Base-by-base conservation (phyloP, 2,329 filamentous ascomycete genomes). In the Seiridium cupressi region DNA sequence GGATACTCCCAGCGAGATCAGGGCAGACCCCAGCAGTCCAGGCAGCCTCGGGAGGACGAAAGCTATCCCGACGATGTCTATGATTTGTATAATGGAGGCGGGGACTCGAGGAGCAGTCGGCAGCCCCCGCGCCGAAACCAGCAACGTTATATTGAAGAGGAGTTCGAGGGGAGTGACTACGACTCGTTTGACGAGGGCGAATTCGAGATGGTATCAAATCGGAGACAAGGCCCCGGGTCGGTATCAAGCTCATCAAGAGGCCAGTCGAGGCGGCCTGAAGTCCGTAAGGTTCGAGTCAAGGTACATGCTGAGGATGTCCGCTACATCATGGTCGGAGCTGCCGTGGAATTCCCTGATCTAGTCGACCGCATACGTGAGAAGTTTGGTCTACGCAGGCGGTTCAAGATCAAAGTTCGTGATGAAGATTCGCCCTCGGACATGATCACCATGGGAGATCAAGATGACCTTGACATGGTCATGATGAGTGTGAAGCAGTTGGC, bases 381-480 rank as follows among this genome's bases (percentile, higher is more conserved):
- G 77, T 97, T 98, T 70, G 88, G 85, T 11, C 81, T 97, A 59
- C 80, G 84, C 59, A 79, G 89, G 63, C 86, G 86, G 60, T 94
- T 97, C 79, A 96, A 93, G 82, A 89, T 97, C 76, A 95, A 95
- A 80, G 86, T 93, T 67, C 86, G 84, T 69, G 92, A 96, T 64
- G 95, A 98, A 67, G 90, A 92, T 66, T 75, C 80, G 62, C 84
- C 85, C 0, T 90, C 90, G 3, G 94, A 98, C 70, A 94, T 97
- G 90, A 96, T 99, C 70, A 97, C 94, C 38, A 89, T 99, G 86
- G 93, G 90, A 36, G 95, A 99, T 74, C 92, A 97, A 74, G 95
- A 99, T 70, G 95, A 99, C 77, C 77, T 97, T 63, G 93, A 98
- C 55, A 91, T 97, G 87, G 88, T 92, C 35, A 82, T 98, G 58